Conservation (phyloP, 1,284 basidiomycete species). For the Fomitopsis schrenkii region DNA sequence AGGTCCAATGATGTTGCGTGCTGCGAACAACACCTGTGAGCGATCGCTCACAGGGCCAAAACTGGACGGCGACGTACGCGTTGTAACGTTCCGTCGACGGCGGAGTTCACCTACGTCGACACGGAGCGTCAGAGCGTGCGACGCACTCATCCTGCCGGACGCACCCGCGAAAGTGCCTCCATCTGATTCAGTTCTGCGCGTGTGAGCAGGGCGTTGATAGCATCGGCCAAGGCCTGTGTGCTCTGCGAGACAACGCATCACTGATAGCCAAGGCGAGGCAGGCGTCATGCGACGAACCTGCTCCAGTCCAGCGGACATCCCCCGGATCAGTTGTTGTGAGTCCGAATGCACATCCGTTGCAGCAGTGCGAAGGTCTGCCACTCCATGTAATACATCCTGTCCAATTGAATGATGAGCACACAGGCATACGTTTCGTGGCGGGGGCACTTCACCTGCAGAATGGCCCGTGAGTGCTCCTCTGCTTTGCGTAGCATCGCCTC, state of each 20-base stretch:
- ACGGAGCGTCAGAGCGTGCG: background rate
- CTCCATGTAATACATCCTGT: slow-evolving; percentile 26
- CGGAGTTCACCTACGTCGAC: background rate
- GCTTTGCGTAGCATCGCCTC: slow-evolving; percentile 33
- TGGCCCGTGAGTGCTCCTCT: slow-evolving; percentile 22
- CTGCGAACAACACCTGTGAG: background rate
- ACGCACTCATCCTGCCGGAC: background rate
- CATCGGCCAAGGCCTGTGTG: background rate
- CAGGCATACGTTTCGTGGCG: background rate
- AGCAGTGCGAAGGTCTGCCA: slow-evolving; percentile 23
- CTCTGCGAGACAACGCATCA: background rate
- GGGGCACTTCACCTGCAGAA: slow-evolving; percentile 26
- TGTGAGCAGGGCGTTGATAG: background rate
- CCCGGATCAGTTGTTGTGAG: slow-evolving; percentile 15
- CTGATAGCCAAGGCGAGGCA: too few relatives aligned
- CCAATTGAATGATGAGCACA: background rate
- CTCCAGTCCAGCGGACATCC: slow-evolving; percentile 9
- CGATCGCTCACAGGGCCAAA: background rate
- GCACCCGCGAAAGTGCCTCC: slow-evolving; percentile 1
- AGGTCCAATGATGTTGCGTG: slow-evolving; percentile 3
- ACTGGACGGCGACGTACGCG: background rate
- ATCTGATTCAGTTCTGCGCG: slow-evolving; percentile 1
- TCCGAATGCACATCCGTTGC: slow-evolving; percentile 17
- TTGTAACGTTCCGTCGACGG: background rate
- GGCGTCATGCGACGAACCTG: slow-evolving; percentile 7